Base-by-base conservation (phyloP, 352 stramenopile genomes). In the Pseudoperonospora humuli region DNA sequence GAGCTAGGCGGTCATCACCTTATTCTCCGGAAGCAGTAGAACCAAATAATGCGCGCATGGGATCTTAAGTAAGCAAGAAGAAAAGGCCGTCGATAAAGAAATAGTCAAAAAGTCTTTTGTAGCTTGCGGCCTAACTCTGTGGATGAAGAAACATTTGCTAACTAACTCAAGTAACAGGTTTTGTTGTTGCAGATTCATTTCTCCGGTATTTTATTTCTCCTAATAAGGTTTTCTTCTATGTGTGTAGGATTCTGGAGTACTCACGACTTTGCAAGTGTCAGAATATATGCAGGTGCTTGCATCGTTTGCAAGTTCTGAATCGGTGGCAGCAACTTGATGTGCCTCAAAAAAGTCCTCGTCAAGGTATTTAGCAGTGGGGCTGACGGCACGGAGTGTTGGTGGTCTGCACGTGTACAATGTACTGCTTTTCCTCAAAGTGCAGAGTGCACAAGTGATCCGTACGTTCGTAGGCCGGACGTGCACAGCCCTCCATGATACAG, bases 401-500 rank as follows among this genome's bases (percentile, higher is more conserved):
- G 44, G 17, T 50, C 31, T 62, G 57, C 7, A 50, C 13, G 18
- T 50, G 54, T 23, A 31, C 18, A 25, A 62, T 64, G 39, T 64
- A 61, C 27, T 73, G 63, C 36, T 65, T 62, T 34, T 64, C 56
- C 50, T 74, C 63, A 41, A 69, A 74, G 53, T 77, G 66, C n/a
- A 75, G 40, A 24, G 60, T 75, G 55, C 68, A 80, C 23, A 75
- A 45, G 49, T 75, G 69, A 15, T 69, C 56, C 9, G 66, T 77
- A 37, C 67, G 67, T 26, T 76, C 70, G 45, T 82, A 82, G 7
- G 67, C 70, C 2, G 66, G 67, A 20, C 64, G 61, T 13, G 61
- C 57, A 58, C 84, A 95, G 39, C 73, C 68, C 10, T 70, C 65
- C 25, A 86, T 64, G 2, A 45, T 45, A 54, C 84, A 95, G 43